Evolutionary conservation across 23 red algal genomes (phyloP), one percentile per base, ranked within the genome.

Genomic region (Gracilariopsis chorda): DNA sequence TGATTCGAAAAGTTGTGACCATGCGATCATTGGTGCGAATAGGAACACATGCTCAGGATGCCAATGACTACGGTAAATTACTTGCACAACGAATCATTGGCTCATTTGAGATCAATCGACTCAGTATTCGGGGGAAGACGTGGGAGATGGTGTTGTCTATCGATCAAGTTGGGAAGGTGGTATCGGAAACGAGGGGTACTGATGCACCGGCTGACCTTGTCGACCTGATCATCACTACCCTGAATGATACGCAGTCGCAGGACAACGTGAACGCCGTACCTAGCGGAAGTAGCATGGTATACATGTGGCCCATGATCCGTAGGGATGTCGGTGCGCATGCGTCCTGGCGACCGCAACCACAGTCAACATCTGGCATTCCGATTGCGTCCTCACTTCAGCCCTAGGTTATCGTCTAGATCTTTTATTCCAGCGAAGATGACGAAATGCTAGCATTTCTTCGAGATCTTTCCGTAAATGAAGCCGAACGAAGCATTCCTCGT

Each of bases 271-370:
- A 73, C 3, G 37, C 67, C 36, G 20, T 46, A 27, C 67, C 67
- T 7, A 46, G 37, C 0, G 67, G 67, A 27, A 35, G 67, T 46
- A 46, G 67, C 20, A 73, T 73, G 67, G 67, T 73, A 7, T 73
- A 73, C 28, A 46, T 73, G 67, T 73, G 67, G 67, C 67, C 67
- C 24, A 46, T 73, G 13, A 73, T 42, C 32, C 62, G 62, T 41
- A 19, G 20, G 21, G 30, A 37, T 19, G 2, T 20, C 33, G 32
- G 62, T 1, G 62, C 62, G 21, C 62, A 68, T 19, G 62, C 32
- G 1, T 2, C 62, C 62, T 68, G 62, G 62, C 62, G 62, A 30
- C 17, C 59, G 62, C 33, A 68, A 40, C 62, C 33, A 2, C 41
- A 25, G 41, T 62, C 33, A n/a, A 19, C 19, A 60, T 25, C 27